Conservation (phyloP, 2,329 filamentous ascomycete species). For the Chrysoporthe deuterocubensis region DNA sequence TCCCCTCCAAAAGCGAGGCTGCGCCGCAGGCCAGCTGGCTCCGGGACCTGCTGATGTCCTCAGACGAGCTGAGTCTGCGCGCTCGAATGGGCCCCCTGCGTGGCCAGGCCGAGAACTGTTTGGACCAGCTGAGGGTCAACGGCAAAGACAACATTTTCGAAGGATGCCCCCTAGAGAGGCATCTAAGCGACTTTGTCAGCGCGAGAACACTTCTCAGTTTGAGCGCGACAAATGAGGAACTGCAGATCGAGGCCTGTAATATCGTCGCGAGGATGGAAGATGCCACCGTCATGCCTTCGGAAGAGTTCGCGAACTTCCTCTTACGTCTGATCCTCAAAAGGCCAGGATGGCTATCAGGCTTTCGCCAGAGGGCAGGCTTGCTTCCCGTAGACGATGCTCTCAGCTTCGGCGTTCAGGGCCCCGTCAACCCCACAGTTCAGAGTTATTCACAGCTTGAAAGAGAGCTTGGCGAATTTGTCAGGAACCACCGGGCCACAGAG, state of each 20-base stretch:
- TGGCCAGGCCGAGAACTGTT: slow-evolving; percentile 49
- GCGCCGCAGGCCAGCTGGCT: slow-evolving; percentile 55
- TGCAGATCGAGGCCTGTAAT: slow-evolving; percentile 62
- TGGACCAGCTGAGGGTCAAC: slow-evolving; percentile 58
- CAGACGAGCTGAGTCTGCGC: slow-evolving; percentile 45
- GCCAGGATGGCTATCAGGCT: slow-evolving; percentile 58
- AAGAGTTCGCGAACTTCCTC: slow-evolving; percentile 59
- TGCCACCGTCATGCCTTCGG: slow-evolving; percentile 52
- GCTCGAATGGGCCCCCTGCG: slow-evolving; percentile 55
- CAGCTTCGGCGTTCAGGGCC: slow-evolving; percentile 56
- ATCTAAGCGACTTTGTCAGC: slow-evolving; percentile 58
- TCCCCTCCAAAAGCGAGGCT: slow-evolving; percentile 45
- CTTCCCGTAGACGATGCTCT: slow-evolving; percentile 55
- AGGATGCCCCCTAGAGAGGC: slow-evolving; percentile 58
- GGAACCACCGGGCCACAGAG: slow-evolving; percentile 43
- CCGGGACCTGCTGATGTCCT: slow-evolving; percentile 60
- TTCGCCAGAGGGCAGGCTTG: slow-evolving; percentile 60
- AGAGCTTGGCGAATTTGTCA: slow-evolving; percentile 59
- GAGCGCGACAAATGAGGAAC: slow-evolving; percentile 62
- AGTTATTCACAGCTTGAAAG: slow-evolving; percentile 60
- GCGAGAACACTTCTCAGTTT: slow-evolving; percentile 58
- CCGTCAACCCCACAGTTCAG: slow-evolving; percentile 63
- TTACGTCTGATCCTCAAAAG: slow-evolving; percentile 55
- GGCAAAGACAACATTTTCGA: slow-evolving; percentile 63
- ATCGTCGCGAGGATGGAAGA: slow-evolving; percentile 62